phyloP scores from a whole-genome alignment of 2,329 filamentous ascomycete genomes.

The Fusarium nanum region DNA sequence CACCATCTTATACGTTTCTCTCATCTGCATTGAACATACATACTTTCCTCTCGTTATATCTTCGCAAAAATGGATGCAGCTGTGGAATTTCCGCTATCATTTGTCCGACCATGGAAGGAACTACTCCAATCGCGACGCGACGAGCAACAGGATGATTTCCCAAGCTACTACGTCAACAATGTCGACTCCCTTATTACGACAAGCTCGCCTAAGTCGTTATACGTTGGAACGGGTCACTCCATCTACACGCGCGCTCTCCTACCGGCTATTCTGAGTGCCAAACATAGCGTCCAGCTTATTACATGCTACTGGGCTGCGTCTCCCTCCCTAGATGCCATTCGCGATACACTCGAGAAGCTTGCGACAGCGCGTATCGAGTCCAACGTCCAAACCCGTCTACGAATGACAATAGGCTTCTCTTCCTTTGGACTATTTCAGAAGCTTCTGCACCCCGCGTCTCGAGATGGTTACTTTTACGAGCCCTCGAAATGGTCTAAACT shows the following conservation, averaged over 20 bases:
- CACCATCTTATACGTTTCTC: background rate
- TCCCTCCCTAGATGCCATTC: constrained; percentile 67
- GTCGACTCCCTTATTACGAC: constrained; percentile 61
- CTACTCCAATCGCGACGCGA: constrained; percentile 49
- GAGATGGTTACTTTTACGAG: constrained; percentile 70
- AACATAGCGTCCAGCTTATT: constrained; percentile 76
- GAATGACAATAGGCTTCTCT: constrained; percentile 81
- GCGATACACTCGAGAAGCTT: constrained; percentile 67
- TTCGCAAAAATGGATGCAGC: constrained; percentile 16
- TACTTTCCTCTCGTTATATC: background rate
- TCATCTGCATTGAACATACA: background rate
- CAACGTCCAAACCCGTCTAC: constrained; percentile 54
- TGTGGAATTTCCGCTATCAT: constrained; percentile 51
- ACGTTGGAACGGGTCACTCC: constrained; percentile 68
- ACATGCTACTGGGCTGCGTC: constrained; percentile 87
- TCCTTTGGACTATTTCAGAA: constrained; percentile 79
- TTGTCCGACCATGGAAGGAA: constrained; percentile 54
- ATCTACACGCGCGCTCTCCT: constrained; percentile 67
- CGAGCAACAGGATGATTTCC: constrained; percentile 58
- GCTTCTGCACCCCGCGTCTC: constrained; percentile 75
- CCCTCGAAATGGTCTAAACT: constrained; percentile 70
- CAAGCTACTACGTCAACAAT: constrained; percentile 59
- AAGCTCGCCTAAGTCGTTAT: constrained; percentile 61
- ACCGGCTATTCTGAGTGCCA: constrained; percentile 70
- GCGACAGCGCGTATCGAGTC: constrained; percentile 56